A percentile compares a stretch with the other conserved stretches of the same genome.
These are phyloP conservation scores for Aspergillus diversus DNA, from an alignment of 495 filamentous ascomycete species.

Conservation along the genomic window DNA sequence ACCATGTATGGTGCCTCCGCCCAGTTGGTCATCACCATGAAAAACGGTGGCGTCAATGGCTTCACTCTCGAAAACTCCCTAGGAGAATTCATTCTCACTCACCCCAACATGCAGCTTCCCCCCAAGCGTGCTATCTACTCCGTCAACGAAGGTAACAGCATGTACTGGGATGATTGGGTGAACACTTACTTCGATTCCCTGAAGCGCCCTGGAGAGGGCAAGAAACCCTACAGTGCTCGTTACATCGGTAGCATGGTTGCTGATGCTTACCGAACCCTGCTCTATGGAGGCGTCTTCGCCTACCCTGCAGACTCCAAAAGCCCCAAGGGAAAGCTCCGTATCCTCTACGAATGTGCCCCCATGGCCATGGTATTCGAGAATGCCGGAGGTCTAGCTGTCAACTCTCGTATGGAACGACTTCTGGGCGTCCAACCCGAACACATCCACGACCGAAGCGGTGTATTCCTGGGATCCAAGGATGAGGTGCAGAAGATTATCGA, in stretches of 20 bases:
- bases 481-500: slow-evolving; percentile 96
- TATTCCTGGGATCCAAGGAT: slow-evolving; percentile 92
- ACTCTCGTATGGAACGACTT: slow-evolving; percentile 87
- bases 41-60: slow-evolving; percentile 88
- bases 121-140: slow-evolving; percentile 86
- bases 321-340: slow-evolving; percentile 95
- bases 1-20: slow-evolving; percentile 99
- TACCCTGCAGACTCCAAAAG: slow-evolving; percentile 98
- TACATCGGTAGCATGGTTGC: slow-evolving; percentile 99
- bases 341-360: slow-evolving; percentile 97
- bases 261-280: slow-evolving; percentile 91
- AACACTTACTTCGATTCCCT: slow-evolving; percentile 87
- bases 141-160: slow-evolving; percentile 96
- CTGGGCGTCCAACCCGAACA: slow-evolving; percentile 86
- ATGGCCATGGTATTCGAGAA: slow-evolving; percentile 99
- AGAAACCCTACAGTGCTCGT: slow-evolving; percentile 91
- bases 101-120: slow-evolving; percentile 91
- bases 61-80: slow-evolving; percentile 96
- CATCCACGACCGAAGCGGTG: slow-evolving; percentile 94
- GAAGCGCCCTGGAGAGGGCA: slow-evolving; percentile 71
- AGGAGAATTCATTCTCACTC: slow-evolving; percentile 97
- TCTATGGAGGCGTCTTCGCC: slow-evolving; percentile 96
- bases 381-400: slow-evolving; percentile 89
- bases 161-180: slow-evolving; percentile 91
- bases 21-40: slow-evolving; percentile 97